These are phyloP conservation scores for Scleroderma citrinum DNA, from an alignment of 768 basidiomycete species.

Conservation along the genomic window DNA sequence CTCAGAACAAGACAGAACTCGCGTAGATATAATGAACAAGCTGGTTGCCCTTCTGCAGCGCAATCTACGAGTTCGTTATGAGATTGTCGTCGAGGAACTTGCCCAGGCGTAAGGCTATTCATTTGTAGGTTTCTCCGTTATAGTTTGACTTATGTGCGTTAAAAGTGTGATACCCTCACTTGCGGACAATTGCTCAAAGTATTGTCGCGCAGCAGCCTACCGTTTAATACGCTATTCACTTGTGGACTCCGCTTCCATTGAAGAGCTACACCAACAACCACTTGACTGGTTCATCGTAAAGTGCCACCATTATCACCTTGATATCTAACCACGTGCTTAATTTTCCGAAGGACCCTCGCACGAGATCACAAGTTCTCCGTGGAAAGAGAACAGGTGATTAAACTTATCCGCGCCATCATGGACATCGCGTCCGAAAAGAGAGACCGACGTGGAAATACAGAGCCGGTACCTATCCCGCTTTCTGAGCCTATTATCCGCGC, in stretches of 20 bases:
- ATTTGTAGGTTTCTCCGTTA: not conserved
- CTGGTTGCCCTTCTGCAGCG: conserved; percentile 62
- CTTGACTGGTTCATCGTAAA: conserved; percentile 90
- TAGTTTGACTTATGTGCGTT: conserved; percentile 7
- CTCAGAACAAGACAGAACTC: conserved; percentile 44
- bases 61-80: conserved; percentile 70
- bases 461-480: conserved; percentile 48
- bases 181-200: conserved; percentile 65
- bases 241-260: conserved; percentile 68
- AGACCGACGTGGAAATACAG: conserved; percentile 34
- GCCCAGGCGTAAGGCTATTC: conserved; percentile 59
- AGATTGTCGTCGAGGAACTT: conserved; percentile 63
- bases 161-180: conserved; percentile 76
- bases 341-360: conserved; percentile 60
- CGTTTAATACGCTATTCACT: conserved; percentile 74
- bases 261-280: conserved; percentile 52
- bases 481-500: conserved; percentile 80
- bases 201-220: conserved; percentile 78
- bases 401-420: conserved; percentile 78
- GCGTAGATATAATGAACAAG: conserved; percentile 59
- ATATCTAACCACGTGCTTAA: conserved; percentile 3
- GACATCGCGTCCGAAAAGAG: conserved; percentile 63
- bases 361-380: conserved; percentile 77
- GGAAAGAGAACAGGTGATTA: conserved; percentile 91
- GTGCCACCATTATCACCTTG: conserved; percentile 36